These are phyloP conservation scores for Colletotrichum echinochloae DNA, from an alignment of 2,329 filamentous ascomycete species.

Conservation along the genomic window DNA sequence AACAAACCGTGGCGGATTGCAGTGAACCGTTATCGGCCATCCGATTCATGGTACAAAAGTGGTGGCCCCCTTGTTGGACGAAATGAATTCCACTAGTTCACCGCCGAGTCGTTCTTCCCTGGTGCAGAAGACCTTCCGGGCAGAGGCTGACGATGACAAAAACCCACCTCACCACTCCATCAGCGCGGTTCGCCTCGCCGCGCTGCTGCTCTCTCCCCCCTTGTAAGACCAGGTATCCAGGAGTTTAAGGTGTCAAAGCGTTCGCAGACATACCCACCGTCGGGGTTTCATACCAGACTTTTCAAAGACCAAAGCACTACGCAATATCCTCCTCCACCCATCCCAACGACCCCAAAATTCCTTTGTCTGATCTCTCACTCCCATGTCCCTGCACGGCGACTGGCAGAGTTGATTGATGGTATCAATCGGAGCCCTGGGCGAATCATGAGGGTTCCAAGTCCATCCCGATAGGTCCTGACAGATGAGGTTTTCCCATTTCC, in stretches of 20 bases:
- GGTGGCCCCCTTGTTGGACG: conserved; percentile 14
- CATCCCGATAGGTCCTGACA: conserved; percentile 28
- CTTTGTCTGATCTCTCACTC: conserved; percentile 36
- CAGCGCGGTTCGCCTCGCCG: neutral
- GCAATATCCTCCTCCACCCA: conserved; percentile 20
- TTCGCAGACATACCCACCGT: conserved; percentile 32
- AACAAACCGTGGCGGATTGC: neutral
- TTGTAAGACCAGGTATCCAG: conserved; percentile 4
- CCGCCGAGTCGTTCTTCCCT: neutral
- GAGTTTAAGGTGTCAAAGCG: conserved; percentile 35
- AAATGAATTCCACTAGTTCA: conserved; percentile 3
- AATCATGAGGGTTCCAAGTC: conserved; percentile 30
- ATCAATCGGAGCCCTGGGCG: conserved; percentile 32
- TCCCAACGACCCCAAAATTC: conserved; percentile 34
- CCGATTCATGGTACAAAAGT: neutral
- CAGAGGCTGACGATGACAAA: neutral
- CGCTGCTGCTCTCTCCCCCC: conserved; percentile 7
- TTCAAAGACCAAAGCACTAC: conserved; percentile 38
- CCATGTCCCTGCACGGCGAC: conserved; percentile 29
- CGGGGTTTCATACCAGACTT: conserved; percentile 37
- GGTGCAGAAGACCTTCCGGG: neutral
- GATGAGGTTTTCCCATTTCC: conserved; percentile 3
- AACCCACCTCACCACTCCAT: neutral
- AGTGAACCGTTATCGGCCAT: neutral
- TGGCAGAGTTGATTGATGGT: conserved; percentile 37